Percentiles rank a stretch among this genome's conserved stretches.
Conservation (phyloP, 305 asterid species). For the Fraxinus latifolia region DNA sequence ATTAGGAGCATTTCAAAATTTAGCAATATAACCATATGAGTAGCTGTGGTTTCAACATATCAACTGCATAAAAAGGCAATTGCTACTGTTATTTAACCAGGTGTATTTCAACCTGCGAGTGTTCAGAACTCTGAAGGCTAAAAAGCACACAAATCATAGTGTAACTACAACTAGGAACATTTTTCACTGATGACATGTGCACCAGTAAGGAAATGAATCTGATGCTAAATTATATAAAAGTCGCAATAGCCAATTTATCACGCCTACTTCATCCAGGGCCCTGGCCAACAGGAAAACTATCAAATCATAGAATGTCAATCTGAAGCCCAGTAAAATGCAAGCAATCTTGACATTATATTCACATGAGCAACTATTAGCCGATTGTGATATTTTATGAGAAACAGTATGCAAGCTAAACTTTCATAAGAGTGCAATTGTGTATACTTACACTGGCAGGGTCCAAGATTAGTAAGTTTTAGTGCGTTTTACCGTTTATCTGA, state of each 20-base stretch:
- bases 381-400: neutral
- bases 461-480: conserved; percentile 61
- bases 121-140: neutral
- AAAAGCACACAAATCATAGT: neutral
- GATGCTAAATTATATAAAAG: neutral
- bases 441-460: conserved; percentile 78
- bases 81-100: neutral
- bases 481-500: conserved; percentile 48
- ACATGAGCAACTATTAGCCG: neutral
- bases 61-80: neutral
- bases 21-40: neutral
- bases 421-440: conserved; percentile 14
- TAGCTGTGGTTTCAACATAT: neutral
- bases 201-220: neutral
- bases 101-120: neutral
- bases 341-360: neutral
- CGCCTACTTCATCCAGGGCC: conserved; percentile 2
- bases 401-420: conserved; percentile 7
- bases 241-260: neutral
- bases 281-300: neutral
- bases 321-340: neutral
- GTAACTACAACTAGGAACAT: neutral
- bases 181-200: neutral
- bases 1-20: neutral
- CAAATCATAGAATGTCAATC: neutral